Percentiles rank a stretch among this genome's conserved stretches.
phyloP scores from a whole-genome alignment of 768 basidiomycete species.

The Tylopilus subfusipes region DNA sequence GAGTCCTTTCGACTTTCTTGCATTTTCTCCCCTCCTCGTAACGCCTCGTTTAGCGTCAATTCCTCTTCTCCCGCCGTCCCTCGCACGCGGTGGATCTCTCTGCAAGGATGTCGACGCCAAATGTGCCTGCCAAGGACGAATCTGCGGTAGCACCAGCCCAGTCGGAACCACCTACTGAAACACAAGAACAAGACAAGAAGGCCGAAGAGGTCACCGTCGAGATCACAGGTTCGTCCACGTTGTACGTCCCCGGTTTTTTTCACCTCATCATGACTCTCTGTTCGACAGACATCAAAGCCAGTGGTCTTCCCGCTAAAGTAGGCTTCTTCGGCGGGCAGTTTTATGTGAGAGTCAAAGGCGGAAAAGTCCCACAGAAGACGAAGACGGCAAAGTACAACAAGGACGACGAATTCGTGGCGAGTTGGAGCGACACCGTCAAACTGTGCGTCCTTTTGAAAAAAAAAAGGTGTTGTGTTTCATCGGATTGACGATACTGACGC shows the following conservation, averaged over 20 bases:
- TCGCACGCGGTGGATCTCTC: not conserved
- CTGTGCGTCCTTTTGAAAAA: slow-evolving; percentile 19
- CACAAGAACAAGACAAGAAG: slow-evolving; percentile 1
- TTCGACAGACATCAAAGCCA: slow-evolving; percentile 32
- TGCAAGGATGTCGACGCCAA: slow-evolving; percentile 14
- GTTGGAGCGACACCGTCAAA: slow-evolving; percentile 26
- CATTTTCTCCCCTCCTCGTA: not conserved
- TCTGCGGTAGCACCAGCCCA: not conserved
- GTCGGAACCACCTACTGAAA: not conserved
- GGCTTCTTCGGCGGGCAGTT: slow-evolving; percentile 29
- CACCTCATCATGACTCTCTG: not conserved
- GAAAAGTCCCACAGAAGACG: slow-evolving; percentile 25
- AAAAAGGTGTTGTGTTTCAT: not conserved
- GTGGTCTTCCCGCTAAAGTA: slow-evolving; percentile 31
- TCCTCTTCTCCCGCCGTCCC: not conserved
- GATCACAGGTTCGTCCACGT: slow-evolving; percentile 23
- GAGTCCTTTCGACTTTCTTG: not conserved
- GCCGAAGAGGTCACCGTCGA: slow-evolving; percentile 23
- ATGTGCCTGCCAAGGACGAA: slow-evolving; percentile 1
- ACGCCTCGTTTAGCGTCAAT: not conserved
- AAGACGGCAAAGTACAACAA: slow-evolving; percentile 25
- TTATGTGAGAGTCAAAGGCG: slow-evolving; percentile 29
- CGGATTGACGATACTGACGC: not conserved
- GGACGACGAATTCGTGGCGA: slow-evolving; percentile 28
- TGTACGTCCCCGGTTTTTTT: no score